These are phyloP conservation scores for Fusarium tjaetaba DNA, from an alignment of 2,329 filamentous ascomycete species.

Conservation along the genomic window DNA sequence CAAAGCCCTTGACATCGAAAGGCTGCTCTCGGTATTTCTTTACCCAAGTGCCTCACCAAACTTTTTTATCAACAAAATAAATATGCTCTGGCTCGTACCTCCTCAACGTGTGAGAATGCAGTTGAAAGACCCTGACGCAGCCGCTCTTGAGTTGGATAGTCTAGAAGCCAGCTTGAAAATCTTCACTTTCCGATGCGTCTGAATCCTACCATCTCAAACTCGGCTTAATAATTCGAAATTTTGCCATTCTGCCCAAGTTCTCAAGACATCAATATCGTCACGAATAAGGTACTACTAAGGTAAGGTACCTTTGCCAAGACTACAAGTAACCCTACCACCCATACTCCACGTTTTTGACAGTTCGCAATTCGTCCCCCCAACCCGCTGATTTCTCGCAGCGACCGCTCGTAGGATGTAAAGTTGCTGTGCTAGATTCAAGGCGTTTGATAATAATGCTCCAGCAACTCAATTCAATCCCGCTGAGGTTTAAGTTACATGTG, in stretches of 20 bases:
- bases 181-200: slow-evolving; percentile 26
- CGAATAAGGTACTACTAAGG: neutral
- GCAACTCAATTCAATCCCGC: slow-evolving; percentile 1
- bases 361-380: slow-evolving; percentile 18
- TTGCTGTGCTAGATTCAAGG: neutral
- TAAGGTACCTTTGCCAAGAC: slow-evolving; percentile 17
- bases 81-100: neutral
- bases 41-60: neutral
- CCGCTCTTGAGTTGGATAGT: neutral
- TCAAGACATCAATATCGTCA: neutral
- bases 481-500: slow-evolving; percentile 11
- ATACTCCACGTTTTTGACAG: slow-evolving; percentile 26
- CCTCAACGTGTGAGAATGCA: neutral
- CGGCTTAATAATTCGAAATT: neutral
- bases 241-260: neutral
- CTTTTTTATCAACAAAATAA: neutral
- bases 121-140: neutral
- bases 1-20: neutral
- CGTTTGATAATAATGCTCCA: neutral
- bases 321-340: slow-evolving; percentile 30
- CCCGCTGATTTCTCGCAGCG: slow-evolving; percentile 23
- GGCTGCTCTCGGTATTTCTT: neutral
- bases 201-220: slow-evolving; percentile 6
- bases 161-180: neutral
- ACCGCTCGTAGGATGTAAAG: neutral